These are phyloP conservation scores for Colletotrichum neosansevieriae DNA, from an alignment of 2,329 filamentous ascomycete genomes.

Conservation along the genomic window DNA sequence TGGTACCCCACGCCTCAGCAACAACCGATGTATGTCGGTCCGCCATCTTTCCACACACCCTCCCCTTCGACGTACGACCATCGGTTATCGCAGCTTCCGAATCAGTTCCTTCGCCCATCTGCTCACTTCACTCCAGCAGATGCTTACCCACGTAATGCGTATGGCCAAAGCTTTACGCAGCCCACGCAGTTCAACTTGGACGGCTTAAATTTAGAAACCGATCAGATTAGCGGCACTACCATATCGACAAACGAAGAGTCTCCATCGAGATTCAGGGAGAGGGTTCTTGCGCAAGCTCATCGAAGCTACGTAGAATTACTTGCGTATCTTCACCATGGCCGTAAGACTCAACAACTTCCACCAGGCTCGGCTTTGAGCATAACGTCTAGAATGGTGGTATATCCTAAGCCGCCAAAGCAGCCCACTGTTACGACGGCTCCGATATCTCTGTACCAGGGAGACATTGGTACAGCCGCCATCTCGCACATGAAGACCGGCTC, in stretches of 20 bases:
- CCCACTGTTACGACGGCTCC: conserved; percentile 34
- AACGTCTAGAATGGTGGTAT: conserved; percentile 64
- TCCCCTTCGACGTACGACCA: conserved; percentile 33
- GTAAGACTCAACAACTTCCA: conserved; percentile 59
- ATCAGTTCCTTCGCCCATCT: conserved; percentile 17
- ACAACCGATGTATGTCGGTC: conserved; percentile 33
- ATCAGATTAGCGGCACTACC: conserved; percentile 40
- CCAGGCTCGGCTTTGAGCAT: conserved; percentile 49
- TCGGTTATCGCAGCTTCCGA: conserved; percentile 21
- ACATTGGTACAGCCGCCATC: conserved; percentile 5
- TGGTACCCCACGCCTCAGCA: conserved; percentile 25
- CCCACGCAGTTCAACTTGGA: conserved; percentile 46
- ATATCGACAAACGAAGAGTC: conserved; percentile 38
- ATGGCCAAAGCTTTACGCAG: conserved; percentile 16
- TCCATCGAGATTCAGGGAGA: conserved; percentile 71
- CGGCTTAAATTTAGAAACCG: conserved; percentile 48
- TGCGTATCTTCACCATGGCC: conserved; percentile 71
- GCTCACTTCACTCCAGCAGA: conserved; percentile 25
- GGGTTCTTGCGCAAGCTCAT: conserved; percentile 77
- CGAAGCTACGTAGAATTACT: conserved; percentile 79
- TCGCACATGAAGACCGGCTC: conserved; percentile 17
- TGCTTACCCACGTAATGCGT: conserved; percentile 4
- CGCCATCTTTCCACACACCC: conserved; percentile 24
- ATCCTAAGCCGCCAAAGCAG: conserved; percentile 64
- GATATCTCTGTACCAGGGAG: conserved; percentile 12